These are phyloP conservation scores for Colletotrichum tofieldiae DNA, from an alignment of 2,329 filamentous ascomycete species.

Conservation along the genomic window DNA sequence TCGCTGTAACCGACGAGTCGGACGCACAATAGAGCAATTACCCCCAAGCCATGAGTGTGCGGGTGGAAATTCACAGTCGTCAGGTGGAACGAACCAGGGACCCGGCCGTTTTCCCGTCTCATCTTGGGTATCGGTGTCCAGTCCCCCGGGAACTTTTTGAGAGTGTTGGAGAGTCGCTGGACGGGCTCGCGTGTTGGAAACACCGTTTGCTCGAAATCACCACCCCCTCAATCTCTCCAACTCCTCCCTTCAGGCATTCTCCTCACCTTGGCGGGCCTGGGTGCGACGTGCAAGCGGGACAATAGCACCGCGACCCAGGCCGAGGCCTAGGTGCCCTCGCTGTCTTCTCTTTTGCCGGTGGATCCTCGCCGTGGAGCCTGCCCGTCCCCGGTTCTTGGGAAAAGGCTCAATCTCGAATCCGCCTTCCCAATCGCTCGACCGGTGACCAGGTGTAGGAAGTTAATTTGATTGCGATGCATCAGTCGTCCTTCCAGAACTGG, in stretches of 20 bases:
- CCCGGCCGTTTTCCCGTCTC: slow-evolving; percentile 28
- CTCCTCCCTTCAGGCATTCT: not conserved
- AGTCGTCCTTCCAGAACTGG: not conserved
- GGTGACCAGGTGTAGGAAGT: slow-evolving; percentile 35
- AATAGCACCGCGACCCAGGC: slow-evolving; percentile 23
- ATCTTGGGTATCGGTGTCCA: slow-evolving; percentile 24
- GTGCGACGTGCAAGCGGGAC: not conserved
- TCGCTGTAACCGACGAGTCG: slow-evolving; percentile 13
- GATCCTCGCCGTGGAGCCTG: slow-evolving; percentile 9
- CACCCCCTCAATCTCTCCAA: slow-evolving; percentile 6
- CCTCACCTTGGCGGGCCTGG: slow-evolving; percentile 10
- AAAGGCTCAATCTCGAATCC: slow-evolving; percentile 3
- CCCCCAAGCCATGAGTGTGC: not conserved
- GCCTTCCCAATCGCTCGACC: slow-evolving; percentile 39
- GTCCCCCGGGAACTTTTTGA: slow-evolving; percentile 12
- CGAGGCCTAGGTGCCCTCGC: not conserved
- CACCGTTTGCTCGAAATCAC: not conserved
- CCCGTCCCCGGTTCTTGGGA: slow-evolving; percentile 38
- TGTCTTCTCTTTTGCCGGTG: not conserved
- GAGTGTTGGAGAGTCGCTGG: slow-evolving; percentile 6
- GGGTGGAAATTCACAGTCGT: not conserved
- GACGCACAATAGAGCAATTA: not conserved
- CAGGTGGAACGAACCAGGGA: slow-evolving; percentile 16
- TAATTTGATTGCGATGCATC: slow-evolving; percentile 34
- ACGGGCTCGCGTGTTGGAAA: not conserved